Evolutionary conservation across 2,329 filamentous ascomycete genomes (phyloP), one percentile per base, ranked within the genome.

Genomic region (Talaromyces sp.): DNA sequence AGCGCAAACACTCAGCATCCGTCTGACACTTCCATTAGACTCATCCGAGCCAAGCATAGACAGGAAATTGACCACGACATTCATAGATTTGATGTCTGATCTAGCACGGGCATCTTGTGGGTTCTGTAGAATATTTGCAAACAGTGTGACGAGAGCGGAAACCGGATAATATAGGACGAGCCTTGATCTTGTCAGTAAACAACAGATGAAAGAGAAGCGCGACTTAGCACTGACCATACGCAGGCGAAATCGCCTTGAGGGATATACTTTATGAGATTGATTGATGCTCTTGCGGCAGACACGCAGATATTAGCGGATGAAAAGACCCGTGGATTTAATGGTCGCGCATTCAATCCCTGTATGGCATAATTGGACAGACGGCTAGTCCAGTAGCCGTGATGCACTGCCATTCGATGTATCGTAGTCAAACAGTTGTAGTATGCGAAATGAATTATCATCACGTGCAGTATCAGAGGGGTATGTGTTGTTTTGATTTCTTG

Each of bases 351-450:
- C 46, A 97, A 81, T 0, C 95, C 95, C 75, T 96, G 91, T 62
- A 98, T 95, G 16, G 95, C 95, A 72, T 92, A 98, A 71, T 98
- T 93, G 40, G 93, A 96, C 44, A 99, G 79, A 40, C 95, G 86
- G 71, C 91, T 97, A 1, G 93, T 98, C 95, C 95, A 99, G 78
- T 96, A 97, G 14, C 95, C 95, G 73, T 97, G 93, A 70, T 98
- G 95, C 33, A 98, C 90, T 46, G 92, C 96, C 95, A 98, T 99
- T 58, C 95, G 91, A 75, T 99, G 95, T 67, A 99, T 97, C 0
- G 95, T 99, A 0, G 93, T 97, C 58, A 99, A 79, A 70, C 93
- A 97, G 75, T 99, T 99, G 80, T 98, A 98, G 77, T 99, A 99
- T 1, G 92, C 89, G 71, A 99, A 96, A 75, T 99, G 95, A 63